Conservation (phyloP, 2,329 filamentous ascomycete species). For the Lachnellula arida region DNA sequence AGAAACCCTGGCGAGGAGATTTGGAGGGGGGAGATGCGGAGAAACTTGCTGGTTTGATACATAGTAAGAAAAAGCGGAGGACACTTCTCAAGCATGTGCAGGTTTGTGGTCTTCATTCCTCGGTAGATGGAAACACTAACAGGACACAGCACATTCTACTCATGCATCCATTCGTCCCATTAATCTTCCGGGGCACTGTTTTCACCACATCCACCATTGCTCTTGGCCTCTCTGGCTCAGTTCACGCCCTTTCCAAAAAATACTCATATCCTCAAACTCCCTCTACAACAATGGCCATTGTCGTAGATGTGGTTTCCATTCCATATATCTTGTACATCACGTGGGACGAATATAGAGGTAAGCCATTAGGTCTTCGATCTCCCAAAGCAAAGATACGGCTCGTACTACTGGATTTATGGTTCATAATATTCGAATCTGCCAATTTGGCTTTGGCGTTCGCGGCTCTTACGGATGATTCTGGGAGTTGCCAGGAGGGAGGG, state of each 20-base stretch:
- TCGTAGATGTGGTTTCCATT: constrained; percentile 82
- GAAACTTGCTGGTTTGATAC: constrained; percentile 23
- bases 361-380: constrained; percentile 81
- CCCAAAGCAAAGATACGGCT: constrained; percentile 82
- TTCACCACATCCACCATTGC: constrained; percentile 79
- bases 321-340: constrained; percentile 92
- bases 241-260: constrained; percentile 51
- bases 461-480: constrained; percentile 61
- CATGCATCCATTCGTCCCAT: constrained; percentile 65
- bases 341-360: constrained; percentile 92
- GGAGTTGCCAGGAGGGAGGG: constrained; percentile 46
- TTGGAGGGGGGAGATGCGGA: constrained; percentile 26
- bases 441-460: constrained; percentile 89
- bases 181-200: constrained; percentile 77
- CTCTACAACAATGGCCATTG: constrained; percentile 82
- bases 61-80: constrained; percentile 26
- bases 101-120: constrained; percentile 15
- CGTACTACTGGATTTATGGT: constrained; percentile 87
- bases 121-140: constrained; percentile 6
- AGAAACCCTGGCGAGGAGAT: constrained; percentile 33
- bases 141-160: constrained; percentile 25
- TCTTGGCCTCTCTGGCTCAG: constrained; percentile 70
- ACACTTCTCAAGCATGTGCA: constrained; percentile 25
- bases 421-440: constrained; percentile 95
- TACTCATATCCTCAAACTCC: constrained; percentile 53